Conservation (phyloP, 1,284 basidiomycete species). For the Blastosporella zonata region DNA sequence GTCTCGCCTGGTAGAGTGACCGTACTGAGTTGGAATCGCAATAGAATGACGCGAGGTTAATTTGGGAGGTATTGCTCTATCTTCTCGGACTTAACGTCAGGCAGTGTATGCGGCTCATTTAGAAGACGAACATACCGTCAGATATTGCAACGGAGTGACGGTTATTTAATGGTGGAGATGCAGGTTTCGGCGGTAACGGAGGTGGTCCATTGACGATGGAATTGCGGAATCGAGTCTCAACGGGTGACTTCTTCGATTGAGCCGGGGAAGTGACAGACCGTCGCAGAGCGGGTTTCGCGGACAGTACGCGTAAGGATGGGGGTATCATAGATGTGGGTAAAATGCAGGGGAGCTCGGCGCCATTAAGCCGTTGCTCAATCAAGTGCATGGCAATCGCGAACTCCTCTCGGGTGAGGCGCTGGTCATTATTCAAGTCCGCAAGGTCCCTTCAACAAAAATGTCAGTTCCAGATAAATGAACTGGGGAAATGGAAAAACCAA, state of each 20-base stretch:
- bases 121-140: constrained; percentile 4
- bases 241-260: constrained; percentile 1
- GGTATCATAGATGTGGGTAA: constrained; percentile 78
- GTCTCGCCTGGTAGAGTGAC: no score
- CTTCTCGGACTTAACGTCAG: neutral
- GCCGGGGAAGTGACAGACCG: constrained; percentile 4
- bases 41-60: neutral
- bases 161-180: neutral
- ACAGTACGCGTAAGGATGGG: constrained; percentile 56
- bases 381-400: constrained; percentile 95
- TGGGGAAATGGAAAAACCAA: constrained; percentile 26
- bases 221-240: neutral
- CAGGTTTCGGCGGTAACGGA: constrained; percentile 14
- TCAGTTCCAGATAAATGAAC: neutral
- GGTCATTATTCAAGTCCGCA: constrained; percentile 83
- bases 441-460: constrained; percentile 71
- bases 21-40: neutral
- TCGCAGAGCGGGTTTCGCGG: constrained; percentile 4
- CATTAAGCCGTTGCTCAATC: constrained; percentile 79
- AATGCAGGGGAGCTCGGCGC: constrained; percentile 70
- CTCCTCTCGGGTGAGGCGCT: constrained; percentile 81
- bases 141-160: neutral
- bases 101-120: neutral
- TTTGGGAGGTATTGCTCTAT: neutral
- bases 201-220: constrained; percentile 1